Evolutionary conservation across 2,329 filamentous ascomycete species (phyloP), one percentile per base, ranked within the genome.

Genomic region (Phyllosticta ampelicida): DNA sequence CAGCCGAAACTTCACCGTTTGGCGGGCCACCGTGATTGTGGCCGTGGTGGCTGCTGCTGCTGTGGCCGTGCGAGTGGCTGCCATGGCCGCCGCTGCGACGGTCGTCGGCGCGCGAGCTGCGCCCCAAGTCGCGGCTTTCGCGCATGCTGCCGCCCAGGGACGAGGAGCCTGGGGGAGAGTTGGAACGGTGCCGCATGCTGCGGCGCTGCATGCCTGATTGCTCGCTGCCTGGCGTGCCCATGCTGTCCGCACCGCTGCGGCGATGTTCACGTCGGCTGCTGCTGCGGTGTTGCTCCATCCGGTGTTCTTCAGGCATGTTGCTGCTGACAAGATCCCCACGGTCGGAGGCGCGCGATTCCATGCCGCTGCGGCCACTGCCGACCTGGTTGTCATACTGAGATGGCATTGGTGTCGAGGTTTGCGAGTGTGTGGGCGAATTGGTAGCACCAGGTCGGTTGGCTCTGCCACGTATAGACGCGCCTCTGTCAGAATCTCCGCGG

Each of bases 381-480:
- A 66, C 62, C 28, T 65, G 64, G 3, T 59, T 62, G 16, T 70
- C 68, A 1, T 60, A 30, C 10, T 67, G 65, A 11, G 50, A 13
- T 2, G 63, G 54, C 20, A 63, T 66, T 2, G 66, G 64, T 18
- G 65, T 68, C 13, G 63, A 62, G 9, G 60, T 60, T 51, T 68
- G 66, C 6, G 65, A 64, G n/a, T 62, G 65, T 11, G 44, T 54
- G 5, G 61, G 61, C 3, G 56, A 60, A 11, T 55, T 48, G 10
- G 59, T 58, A 26, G 30, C n/a, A 36, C 54, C 56, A 23, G 57
- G 64, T 63, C 54, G 62, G 63, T 28, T 48, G 19, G 66, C 65
- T 21, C 63, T 62, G 23, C 63, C 64, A 48, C 70, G 69, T 23
- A 70, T 63, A n/a, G 60, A 60, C 2, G 67, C 63, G 18, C 61